Evolutionary conservation across 1,139 yeast species (phyloP), one percentile per base, ranked within the genome.

Genomic region (Kurtzmaniella natalensis): DNA sequence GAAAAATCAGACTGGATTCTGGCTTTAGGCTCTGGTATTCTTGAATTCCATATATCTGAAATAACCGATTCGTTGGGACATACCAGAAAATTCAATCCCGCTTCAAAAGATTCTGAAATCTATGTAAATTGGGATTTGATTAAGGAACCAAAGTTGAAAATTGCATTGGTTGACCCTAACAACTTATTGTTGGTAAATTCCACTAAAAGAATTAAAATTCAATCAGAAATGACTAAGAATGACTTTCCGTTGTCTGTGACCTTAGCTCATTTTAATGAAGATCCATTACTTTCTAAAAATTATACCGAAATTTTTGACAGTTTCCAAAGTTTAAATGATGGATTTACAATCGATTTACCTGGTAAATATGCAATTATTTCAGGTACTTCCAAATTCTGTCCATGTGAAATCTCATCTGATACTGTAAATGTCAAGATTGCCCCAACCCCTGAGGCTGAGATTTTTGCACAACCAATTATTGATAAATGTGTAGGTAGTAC

Each of bases 401-500:
- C 73, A 0, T 88, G 95, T 35, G 62, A 70, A 10, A 66, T 79
- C 26, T 62, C 72, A 13, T 55, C 29, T 3, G 31, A 39, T 1
- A 30, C 30, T 13, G 45, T 64, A 3, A 28, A 20, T 1, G 35
- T 68, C 2, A 40, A 38, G 10, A 39, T 51, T 3, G 71, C 70
- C 1, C 42, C 57, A 0, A 66, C 64, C 11, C 92, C 92, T 3
- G 56, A 51, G 38, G 70, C 78, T 45, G 63, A 53, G 34, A 77
- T 83, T 5, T 43, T 51, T 4, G 74, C 85, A 1, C 62, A 66
- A 3, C 79, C 88, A 2, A 76, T 89, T 3, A 65, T 78, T 24
- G 97, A 92, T 50, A 77, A 82, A 38, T 92, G 99, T 61, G 84
- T 94, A 22, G 98, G 98, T 1, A 86, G 89, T 34, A 80, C 87